These are phyloP conservation scores for Xeromyces bisporus DNA, from an alignment of 495 filamentous ascomycete species.

Conservation along the genomic window DNA sequence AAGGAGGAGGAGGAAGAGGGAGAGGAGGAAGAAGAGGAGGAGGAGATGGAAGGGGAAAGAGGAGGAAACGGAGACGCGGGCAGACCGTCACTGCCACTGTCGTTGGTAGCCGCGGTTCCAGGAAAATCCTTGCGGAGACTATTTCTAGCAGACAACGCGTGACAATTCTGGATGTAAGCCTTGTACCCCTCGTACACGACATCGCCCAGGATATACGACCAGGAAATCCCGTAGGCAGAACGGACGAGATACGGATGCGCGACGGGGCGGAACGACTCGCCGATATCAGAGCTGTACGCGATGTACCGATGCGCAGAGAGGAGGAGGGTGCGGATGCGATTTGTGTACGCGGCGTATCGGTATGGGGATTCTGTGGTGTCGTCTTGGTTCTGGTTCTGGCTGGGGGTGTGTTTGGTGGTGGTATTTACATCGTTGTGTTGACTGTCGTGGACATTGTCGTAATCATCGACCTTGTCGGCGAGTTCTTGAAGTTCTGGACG, in stretches of 20 bases:
- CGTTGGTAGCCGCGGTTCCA: background rate
- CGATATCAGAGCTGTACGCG: slow-evolving; percentile 93
- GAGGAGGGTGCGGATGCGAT: slow-evolving; percentile 73
- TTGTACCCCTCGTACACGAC: slow-evolving; percentile 92
- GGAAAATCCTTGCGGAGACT: slow-evolving; percentile 29
- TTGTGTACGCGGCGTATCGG: slow-evolving; percentile 87
- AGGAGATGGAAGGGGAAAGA: background rate
- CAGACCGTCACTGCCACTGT: slow-evolving; percentile 10
- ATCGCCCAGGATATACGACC: slow-evolving; percentile 83
- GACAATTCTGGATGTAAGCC: slow-evolving; percentile 70
- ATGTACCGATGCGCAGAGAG: slow-evolving; percentile 88
- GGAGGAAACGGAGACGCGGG: slow-evolving; percentile 1
- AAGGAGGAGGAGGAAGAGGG: background rate
- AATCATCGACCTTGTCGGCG: slow-evolving; percentile 54
- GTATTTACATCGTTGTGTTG: too few species aligned
- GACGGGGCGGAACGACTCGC: slow-evolving; percentile 88
- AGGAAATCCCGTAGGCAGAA: slow-evolving; percentile 77
- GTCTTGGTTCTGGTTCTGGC: too few species aligned
- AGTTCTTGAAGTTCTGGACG: slow-evolving; percentile 54
- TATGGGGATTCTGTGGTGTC: slow-evolving; percentile 70
- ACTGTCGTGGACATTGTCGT: slow-evolving; percentile 66
- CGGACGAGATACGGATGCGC: slow-evolving; percentile 70
- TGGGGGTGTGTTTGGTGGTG: too few species aligned
- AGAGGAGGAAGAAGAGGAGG: background rate
- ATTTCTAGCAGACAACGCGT: slow-evolving; percentile 21